phyloP scores from a whole-genome alignment of 1,284 basidiomycete genomes.

The Fomitopsis palustris region DNA sequence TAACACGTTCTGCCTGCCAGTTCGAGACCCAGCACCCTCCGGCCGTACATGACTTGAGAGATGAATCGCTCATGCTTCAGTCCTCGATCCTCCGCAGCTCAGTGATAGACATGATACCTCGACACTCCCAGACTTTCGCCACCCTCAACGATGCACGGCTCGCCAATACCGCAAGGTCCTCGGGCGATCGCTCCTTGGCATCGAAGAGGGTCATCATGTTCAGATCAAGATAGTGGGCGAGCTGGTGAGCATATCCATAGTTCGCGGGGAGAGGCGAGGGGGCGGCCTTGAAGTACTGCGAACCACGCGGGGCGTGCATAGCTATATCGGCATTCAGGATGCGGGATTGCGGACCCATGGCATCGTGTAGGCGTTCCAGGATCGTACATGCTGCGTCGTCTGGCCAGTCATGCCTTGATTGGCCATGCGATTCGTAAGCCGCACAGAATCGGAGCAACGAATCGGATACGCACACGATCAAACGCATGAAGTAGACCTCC shows the following conservation, averaged over 20 bases:
- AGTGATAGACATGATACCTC: slow-evolving; percentile 7
- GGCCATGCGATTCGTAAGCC: background rate
- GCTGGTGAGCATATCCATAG: slow-evolving; percentile 10
- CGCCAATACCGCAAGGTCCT: slow-evolving; percentile 5
- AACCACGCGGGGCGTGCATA: slow-evolving; percentile 11
- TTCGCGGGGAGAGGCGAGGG: slow-evolving; percentile 13
- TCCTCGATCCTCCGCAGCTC: slow-evolving; percentile 8
- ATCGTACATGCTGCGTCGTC: slow-evolving; percentile 11
- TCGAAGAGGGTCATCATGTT: slow-evolving; percentile 13
- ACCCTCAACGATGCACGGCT: slow-evolving; percentile 7
- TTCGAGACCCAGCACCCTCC: too few relatives aligned
- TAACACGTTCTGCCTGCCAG: too few relatives aligned
- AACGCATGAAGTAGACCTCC: slow-evolving; percentile 25
- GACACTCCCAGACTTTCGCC: slow-evolving; percentile 11
- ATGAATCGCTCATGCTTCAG: too few relatives aligned
- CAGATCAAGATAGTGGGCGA: slow-evolving; percentile 9
- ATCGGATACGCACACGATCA: slow-evolving; percentile 19
- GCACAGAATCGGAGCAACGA: background rate
- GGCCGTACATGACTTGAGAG: too few relatives aligned
- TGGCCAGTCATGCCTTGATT: slow-evolving; percentile 18
- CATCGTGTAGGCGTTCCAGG: slow-evolving; percentile 4
- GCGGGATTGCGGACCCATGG: slow-evolving; percentile 10
- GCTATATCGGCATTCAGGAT: slow-evolving; percentile 10
- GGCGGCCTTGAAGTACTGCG: slow-evolving; percentile 3
- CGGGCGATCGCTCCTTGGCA: slow-evolving; percentile 12